These are phyloP conservation scores for Hygrophoropsis aurantiaca DNA, from an alignment of 768 basidiomycete genomes.

Conservation along the genomic window DNA sequence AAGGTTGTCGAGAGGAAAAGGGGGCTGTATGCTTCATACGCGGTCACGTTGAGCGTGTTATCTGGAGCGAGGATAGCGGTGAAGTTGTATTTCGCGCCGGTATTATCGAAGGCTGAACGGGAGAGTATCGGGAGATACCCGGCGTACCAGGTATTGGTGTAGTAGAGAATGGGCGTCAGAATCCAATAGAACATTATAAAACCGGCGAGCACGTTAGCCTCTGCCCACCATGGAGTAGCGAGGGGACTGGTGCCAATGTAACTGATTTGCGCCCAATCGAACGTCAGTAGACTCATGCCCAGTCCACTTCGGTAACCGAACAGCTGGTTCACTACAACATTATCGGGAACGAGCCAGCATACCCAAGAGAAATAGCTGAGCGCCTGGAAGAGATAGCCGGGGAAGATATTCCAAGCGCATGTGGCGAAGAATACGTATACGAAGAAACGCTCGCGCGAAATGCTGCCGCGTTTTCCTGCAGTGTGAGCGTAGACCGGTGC, in stretches of 20 bases:
- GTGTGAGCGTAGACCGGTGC: constrained; percentile 13
- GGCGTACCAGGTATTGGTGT: constrained; percentile 38
- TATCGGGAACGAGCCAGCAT: constrained; percentile 46
- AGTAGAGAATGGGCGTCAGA: constrained; percentile 27
- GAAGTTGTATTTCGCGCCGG: constrained; percentile 42
- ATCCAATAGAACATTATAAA: constrained; percentile 37
- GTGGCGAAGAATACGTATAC: constrained; percentile 15
- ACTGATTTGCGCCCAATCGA: constrained; percentile 59
- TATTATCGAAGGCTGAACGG: constrained; percentile 43
- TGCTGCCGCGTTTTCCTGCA: constrained; percentile 17
- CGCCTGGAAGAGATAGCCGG: constrained; percentile 35
- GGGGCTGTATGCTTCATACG: constrained; percentile 39
- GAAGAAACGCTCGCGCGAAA: constrained; percentile 14
- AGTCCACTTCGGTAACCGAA: constrained; percentile 34
- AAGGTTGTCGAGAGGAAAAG: constrained; percentile 50
- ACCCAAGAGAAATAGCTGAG: constrained; percentile 37
- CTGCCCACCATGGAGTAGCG: constrained; percentile 36
- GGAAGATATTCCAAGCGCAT: constrained; percentile 24
- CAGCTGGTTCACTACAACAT: constrained; percentile 32
- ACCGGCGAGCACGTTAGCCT: constrained; percentile 37
- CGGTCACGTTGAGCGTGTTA: constrained; percentile 29
- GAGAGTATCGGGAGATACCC: constrained; percentile 40
- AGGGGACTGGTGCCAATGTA: constrained; percentile 44
- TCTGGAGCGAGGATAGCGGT: constrained; percentile 34
- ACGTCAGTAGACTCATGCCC: constrained; percentile 35